Evolutionary conservation across 129 eudicot genomes (phyloP).

Genomic region (Lactuca sativa): DNA sequence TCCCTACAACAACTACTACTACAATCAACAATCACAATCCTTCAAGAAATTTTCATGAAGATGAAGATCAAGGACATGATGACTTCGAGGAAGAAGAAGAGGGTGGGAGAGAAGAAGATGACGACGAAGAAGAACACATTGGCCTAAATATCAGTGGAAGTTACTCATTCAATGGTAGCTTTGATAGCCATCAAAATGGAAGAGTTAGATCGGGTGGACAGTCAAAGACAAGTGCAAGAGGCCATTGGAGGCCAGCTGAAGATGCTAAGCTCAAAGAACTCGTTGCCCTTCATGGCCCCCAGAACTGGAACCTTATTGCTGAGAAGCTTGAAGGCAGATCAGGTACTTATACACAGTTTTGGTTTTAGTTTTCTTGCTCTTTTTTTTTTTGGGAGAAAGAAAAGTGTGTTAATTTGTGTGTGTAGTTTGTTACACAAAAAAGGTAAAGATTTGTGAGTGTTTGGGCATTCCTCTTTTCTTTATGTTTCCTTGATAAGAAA

Average conservation of each 20-base stretch:
- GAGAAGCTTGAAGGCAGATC: conserved; percentile 61
- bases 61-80: conserved; percentile 20
- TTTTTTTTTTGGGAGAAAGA: not conserved
- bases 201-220: conserved; percentile 16
- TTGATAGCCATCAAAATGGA: conserved; percentile 2
- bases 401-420: not conserved
- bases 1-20: not conserved
- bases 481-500: conserved; percentile 15
- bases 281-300: conserved; percentile 58
- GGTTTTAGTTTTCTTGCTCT: not conserved
- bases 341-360: conserved; percentile 23
- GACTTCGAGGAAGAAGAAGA: conserved; percentile 5
- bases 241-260: conserved; percentile 74
- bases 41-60: conserved; percentile 27
- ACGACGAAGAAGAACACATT: conserved; percentile 11
- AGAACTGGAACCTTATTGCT: conserved; percentile 62
- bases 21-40: conserved; percentile 4
- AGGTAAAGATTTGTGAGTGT: conserved; percentile 26
- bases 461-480: conserved; percentile 23
- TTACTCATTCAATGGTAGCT: conserved; percentile 19
- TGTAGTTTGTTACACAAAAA: conserved; percentile 13
- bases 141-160: conserved; percentile 23
- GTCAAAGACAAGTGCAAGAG: conserved; percentile 40
- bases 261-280: conserved; percentile 56
- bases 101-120: not conserved